Evolutionary conservation across 139 green algal genomes (phyloP), one percentile per base, ranked within the genome.

Genomic region (Micractinium sp.): DNA sequence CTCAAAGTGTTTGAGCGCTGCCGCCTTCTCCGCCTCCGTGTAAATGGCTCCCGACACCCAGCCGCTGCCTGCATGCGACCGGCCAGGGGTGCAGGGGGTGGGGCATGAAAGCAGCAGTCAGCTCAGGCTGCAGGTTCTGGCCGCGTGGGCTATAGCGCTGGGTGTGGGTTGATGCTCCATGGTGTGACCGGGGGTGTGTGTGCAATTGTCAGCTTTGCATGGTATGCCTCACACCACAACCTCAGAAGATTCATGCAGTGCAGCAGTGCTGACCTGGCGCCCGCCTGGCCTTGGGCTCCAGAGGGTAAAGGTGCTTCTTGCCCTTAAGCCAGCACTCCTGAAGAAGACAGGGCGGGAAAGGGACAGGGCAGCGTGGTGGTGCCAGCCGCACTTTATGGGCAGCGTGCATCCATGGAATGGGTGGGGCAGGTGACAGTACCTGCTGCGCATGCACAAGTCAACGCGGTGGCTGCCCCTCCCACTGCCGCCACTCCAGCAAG

Each of bases 31-130:
- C 1, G 27, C 82, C 1, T 67, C 73, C 12, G 38, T 93, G 82
- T 91, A 90, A 38, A 94, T 38, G 0, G 90, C 77, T 22, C 94
- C 94, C 4, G 94, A 94, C 12, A 91, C 91, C 94, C 94, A 96
- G 22, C 78, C n/a, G 16, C 93, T 87, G 39, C 78, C 93, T 92
- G 90, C 39, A 77, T 9, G 33, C 16, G 5, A 25, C 3, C 4
- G 12, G 84, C 13, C 5, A 12, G 36, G 82, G 82, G 15, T 33
- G 61, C 15, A 15, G 14, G 27, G 47, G 14, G 47, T 23, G 29
- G 81, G 81, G 60, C 3, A 79, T 25, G 20, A 63, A 1, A n/a
- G 39, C 78, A 83, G 78, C 39, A 83, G 35, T 23, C n/a, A n/a
- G n/a, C n/a, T n/a, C n/a, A n/a, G n/a, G n/a, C n/a, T n/a, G n/a